Conservation (phyloP, 805 yeast species). For the Clavispora carvajalis region DNA sequence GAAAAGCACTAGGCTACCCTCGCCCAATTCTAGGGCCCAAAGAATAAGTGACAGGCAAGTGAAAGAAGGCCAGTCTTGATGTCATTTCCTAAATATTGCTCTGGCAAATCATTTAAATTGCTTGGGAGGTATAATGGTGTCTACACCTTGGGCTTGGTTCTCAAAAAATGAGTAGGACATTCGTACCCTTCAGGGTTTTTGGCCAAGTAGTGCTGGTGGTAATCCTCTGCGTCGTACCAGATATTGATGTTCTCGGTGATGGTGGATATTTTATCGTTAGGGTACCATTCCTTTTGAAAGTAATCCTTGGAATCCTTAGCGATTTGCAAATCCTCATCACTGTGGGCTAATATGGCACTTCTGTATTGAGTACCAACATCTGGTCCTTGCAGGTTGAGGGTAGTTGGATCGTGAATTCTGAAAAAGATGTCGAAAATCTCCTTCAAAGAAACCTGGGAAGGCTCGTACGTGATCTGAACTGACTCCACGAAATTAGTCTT, state of each 20-base stretch:
- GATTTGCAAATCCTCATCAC: slow-evolving; percentile 41
- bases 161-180: slow-evolving; percentile 82
- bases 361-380: slow-evolving; percentile 89
- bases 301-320: slow-evolving; percentile 45
- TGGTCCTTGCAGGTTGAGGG: slow-evolving; percentile 76
- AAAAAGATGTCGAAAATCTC: slow-evolving; percentile 80
- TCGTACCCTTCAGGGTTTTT: slow-evolving; percentile 84
- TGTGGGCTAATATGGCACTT: slow-evolving; percentile 69
- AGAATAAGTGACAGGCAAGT: no score
- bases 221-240: slow-evolving; percentile 94
- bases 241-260: slow-evolving; percentile 57
- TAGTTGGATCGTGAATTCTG: slow-evolving; percentile 92
- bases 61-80: no score
- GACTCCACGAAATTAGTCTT: slow-evolving; percentile 78
- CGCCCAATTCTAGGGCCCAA: no score
- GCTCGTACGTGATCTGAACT: slow-evolving; percentile 78
- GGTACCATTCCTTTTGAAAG: slow-evolving; percentile 72
- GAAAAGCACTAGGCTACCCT: no score
- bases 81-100: no score
- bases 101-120: no score
- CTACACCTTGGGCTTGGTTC: slow-evolving; percentile 51
- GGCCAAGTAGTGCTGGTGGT: slow-evolving; percentile 78
- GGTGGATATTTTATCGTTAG: slow-evolving; percentile 64
- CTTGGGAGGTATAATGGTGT: no score
- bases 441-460: slow-evolving; percentile 49